These are phyloP conservation scores for Lathyrus aphaca DNA, from an alignment of 306 rosid species.

Conservation along the genomic window DNA sequence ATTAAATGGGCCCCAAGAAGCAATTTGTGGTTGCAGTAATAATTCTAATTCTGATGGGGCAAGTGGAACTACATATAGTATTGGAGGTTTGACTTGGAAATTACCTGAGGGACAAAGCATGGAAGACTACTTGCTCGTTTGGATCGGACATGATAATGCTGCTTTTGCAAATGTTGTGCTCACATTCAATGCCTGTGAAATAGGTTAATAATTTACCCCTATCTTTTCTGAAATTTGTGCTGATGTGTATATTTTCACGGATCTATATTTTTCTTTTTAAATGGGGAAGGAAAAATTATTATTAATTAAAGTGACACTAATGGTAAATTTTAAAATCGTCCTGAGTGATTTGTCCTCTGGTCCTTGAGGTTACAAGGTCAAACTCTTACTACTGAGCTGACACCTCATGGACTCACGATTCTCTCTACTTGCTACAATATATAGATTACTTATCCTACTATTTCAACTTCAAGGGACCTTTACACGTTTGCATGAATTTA, in stretches of 20 bases:
- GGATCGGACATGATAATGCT: conserved; percentile 84
- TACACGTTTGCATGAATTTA: conserved; percentile 4
- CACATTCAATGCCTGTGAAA: conserved; percentile 81
- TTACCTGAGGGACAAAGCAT: conserved; percentile 62
- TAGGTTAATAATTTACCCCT: conserved; percentile 56
- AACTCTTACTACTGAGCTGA: no score
- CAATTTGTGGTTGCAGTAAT: conserved; percentile 33
- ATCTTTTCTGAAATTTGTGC: conserved; percentile 16
- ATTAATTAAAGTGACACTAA: no score
- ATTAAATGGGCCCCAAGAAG: conserved; percentile 43
- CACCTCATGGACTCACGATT: neutral
- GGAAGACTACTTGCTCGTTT: conserved; percentile 74
- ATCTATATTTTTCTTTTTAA: no score
- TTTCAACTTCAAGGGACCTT: conserved; percentile 4
- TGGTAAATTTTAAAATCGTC: no score
- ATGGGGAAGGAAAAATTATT: no score
- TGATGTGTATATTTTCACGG: neutral
- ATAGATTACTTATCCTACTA: conserved; percentile 16
- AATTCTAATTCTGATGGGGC: conserved; percentile 38
- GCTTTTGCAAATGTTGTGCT: conserved; percentile 85
- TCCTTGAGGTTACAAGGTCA: no score
- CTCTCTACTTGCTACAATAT: conserved; percentile 13
- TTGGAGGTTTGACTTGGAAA: conserved; percentile 85
- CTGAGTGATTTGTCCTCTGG: no score
- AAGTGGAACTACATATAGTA: conserved; percentile 44